Percentiles rank a stretch among this genome's conserved stretches.
phyloP scores from a whole-genome alignment of 805 yeast species.

The Wickerhamomyces tratensis region DNA sequence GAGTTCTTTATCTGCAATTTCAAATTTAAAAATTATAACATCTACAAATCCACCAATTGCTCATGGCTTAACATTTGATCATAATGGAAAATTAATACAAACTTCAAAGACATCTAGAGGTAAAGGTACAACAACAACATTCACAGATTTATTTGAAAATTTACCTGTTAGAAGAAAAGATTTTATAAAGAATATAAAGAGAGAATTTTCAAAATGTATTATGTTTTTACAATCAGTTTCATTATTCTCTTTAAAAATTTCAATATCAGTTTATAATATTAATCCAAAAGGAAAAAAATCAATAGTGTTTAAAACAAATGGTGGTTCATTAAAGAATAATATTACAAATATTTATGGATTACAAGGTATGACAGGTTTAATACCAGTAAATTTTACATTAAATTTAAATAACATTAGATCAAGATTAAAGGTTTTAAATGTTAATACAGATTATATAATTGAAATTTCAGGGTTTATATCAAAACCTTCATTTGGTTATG shows the following conservation, averaged over 20 bases:
- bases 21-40: constrained; percentile 39
- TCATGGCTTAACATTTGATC: constrained; percentile 40
- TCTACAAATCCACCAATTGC: constrained; percentile 48
- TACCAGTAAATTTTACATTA: constrained; percentile 34
- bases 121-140: constrained; percentile 58
- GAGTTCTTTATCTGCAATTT: constrained; percentile 55
- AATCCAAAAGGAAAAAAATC: constrained; percentile 38
- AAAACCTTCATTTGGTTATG: constrained; percentile 69
- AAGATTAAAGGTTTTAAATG: constrained; percentile 5
- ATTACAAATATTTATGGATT: constrained; percentile 66
- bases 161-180: constrained; percentile 81
- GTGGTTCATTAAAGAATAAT: constrained; percentile 42
- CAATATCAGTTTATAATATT: constrained; percentile 51
- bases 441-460: constrained; percentile 22
- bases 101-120: constrained; percentile 38
- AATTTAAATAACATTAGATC: constrained; percentile 22
- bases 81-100: constrained; percentile 39
- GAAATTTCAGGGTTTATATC: constrained; percentile 57
- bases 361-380: constrained; percentile 47
- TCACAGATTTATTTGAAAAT: constrained; percentile 50
- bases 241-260: constrained; percentile 44
- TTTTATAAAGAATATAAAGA: constrained; percentile 52
- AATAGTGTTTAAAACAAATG: constrained; percentile 50
- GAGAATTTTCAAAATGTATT: constrained; percentile 67
- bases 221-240: constrained; percentile 57